These are phyloP conservation scores for Fusarium torulosum DNA, from an alignment of 2,329 filamentous ascomycete species.

Conservation along the genomic window DNA sequence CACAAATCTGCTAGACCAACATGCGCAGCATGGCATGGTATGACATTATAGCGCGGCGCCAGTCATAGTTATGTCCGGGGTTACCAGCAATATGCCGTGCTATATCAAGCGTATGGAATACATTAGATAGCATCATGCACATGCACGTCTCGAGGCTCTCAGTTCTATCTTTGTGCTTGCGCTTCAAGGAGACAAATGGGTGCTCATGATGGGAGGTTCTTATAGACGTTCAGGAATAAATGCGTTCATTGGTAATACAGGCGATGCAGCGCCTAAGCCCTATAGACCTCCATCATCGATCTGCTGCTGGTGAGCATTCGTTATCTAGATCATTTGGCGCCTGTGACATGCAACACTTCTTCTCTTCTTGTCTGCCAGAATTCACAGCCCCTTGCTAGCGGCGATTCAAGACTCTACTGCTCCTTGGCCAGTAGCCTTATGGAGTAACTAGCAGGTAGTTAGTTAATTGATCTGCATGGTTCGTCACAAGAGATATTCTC, in stretches of 20 bases:
- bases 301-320: background rate
- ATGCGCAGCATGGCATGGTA: constrained; percentile 21
- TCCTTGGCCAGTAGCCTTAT: constrained; percentile 5
- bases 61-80: constrained; percentile 13
- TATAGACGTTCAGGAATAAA: constrained; percentile 2
- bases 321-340: constrained; percentile 11
- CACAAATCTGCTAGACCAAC: constrained; percentile 2
- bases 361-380: background rate
- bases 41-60: constrained; percentile 1
- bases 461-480: constrained; percentile 1
- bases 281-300: constrained; percentile 1
- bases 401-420: background rate
- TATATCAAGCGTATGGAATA: constrained; percentile 4
- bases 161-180: background rate
- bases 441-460: background rate
- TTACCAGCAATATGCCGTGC: constrained; percentile 21
- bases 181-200: background rate
- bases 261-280: background rate
- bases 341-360: background rate
- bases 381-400: constrained; percentile 7
- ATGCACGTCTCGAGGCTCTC: constrained; percentile 9
- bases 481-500: background rate
- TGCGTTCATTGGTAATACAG: background rate
- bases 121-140: constrained; percentile 10
- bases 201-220: background rate